phyloP scores from a whole-genome alignment of 129 eudicot genomes.

The Flaveria bidentis region DNA sequence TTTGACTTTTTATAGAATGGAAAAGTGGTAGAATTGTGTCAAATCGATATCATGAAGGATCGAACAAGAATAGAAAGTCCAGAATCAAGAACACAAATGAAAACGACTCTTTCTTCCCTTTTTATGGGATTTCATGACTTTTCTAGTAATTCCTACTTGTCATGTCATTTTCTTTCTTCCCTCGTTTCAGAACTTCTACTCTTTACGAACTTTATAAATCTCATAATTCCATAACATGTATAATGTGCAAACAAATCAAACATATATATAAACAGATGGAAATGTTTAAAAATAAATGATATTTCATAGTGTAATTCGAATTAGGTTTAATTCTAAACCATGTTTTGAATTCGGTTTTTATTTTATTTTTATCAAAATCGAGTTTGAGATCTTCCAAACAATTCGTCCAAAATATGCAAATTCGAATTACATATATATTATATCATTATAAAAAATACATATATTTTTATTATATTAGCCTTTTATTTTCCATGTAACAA shows the following conservation, averaged over 20 bases:
- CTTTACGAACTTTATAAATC: background rate
- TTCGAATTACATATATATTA: too few species aligned
- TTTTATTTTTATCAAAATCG: too few species aligned
- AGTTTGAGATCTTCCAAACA: too few species aligned
- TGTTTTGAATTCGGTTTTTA: too few species aligned
- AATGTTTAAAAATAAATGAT: background rate
- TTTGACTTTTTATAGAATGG: background rate
- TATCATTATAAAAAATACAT: too few species aligned
- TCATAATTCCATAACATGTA: background rate
- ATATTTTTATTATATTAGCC: too few species aligned
- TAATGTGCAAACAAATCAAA: background rate
- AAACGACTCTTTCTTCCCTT: conserved; percentile 11
- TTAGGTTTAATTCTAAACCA: too few species aligned
- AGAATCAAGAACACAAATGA: background rate
- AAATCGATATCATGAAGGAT: background rate
- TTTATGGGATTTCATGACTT: conserved; percentile 12
- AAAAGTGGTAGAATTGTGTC: conserved; percentile 13
- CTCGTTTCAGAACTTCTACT: background rate
- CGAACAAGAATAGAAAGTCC: conserved; percentile 14
- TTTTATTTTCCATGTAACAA: too few species aligned
- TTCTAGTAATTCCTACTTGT: conserved; percentile 21
- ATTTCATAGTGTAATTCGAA: background rate
- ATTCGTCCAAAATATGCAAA: too few species aligned
- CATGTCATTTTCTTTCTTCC: conserved; percentile 25
- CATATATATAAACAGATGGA: background rate